Conservation (phyloP, 2,329 filamentous ascomycete genomes). For the Neonectria neomacrospora region DNA sequence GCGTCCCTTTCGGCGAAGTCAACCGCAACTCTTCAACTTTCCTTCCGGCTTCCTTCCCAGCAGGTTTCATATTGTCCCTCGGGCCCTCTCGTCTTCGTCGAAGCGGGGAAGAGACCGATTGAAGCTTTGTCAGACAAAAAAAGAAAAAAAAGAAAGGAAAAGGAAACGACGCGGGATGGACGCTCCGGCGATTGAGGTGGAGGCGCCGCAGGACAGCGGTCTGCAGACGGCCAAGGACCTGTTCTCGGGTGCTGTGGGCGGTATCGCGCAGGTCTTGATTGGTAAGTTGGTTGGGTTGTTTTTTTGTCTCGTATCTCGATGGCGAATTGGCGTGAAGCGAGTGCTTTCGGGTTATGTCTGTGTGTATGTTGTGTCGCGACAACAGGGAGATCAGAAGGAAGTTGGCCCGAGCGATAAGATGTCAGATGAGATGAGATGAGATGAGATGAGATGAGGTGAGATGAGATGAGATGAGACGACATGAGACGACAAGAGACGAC, state of each 20-base stretch:
- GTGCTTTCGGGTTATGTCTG: slow-evolving; percentile 47
- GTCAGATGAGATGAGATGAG: slow-evolving; percentile 14
- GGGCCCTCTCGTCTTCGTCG: not conserved
- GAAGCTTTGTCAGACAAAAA: not conserved
- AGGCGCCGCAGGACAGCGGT: slow-evolving; percentile 50
- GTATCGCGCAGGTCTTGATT: slow-evolving; percentile 91
- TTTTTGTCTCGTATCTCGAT: not conserved
- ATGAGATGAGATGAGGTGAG: slow-evolving; percentile 15
- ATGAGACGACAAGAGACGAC: too few relatives aligned
- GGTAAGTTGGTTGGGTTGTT: slow-evolving; percentile 63
- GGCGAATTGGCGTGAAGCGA: slow-evolving; percentile 37
- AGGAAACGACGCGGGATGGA: slow-evolving; percentile 34
- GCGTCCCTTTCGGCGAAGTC: slow-evolving; percentile 20
- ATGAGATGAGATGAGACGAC: not conserved
- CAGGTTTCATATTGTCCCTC: not conserved
- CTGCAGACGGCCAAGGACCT: slow-evolving; percentile 85
- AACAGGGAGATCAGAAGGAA: not conserved
- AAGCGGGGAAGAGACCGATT: not conserved
- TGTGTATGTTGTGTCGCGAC: not conserved
- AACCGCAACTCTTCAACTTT: not conserved
- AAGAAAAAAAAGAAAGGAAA: not conserved
- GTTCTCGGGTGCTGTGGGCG: slow-evolving; percentile 88
- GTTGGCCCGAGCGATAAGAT: slow-evolving; percentile 21
- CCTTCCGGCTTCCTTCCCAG: not conserved
- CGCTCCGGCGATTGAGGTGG: slow-evolving; percentile 50